A percentile compares a stretch with the other conserved stretches of the same genome.
Evolutionary conservation across 352 stramenopile genomes (phyloP).

Genomic region (Phytophthora idaei): DNA sequence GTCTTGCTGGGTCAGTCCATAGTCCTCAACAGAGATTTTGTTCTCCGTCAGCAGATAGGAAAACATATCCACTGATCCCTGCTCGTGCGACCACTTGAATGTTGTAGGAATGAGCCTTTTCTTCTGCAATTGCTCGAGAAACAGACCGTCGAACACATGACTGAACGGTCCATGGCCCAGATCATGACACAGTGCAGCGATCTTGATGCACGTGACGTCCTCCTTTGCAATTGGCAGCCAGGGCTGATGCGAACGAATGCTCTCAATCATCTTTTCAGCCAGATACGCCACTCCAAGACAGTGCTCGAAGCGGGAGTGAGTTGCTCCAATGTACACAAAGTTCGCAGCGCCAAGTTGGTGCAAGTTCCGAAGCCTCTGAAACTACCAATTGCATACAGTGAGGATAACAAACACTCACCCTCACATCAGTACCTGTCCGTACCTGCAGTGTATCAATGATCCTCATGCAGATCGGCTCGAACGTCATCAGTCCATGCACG

Average conservation of each 20-base stretch:
- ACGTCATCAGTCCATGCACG: constrained; percentile 76
- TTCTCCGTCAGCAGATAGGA: constrained; percentile 66
- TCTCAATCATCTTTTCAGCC: constrained; percentile 86
- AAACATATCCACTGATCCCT: constrained; percentile 80
- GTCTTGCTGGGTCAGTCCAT: constrained; percentile 57
- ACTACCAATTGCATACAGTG: constrained; percentile 44
- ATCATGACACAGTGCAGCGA: constrained; percentile 83
- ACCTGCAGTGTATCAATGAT: constrained; percentile 86
- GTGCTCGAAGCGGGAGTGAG: constrained; percentile 82
- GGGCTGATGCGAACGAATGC: constrained; percentile 83
- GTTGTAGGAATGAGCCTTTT: constrained; percentile 37
- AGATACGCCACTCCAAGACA: constrained; percentile 96
- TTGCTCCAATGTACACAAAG: constrained; percentile 90
- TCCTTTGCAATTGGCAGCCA: constrained; percentile 85
- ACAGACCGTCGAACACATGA: constrained; percentile 81
- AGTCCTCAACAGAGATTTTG: constrained; percentile 57
- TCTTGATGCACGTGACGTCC: constrained; percentile 79
- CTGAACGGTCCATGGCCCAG: constrained; percentile 84
- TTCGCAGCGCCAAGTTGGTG: constrained; percentile 93
- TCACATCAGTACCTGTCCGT: neutral
- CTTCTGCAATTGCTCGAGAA: constrained; percentile 59
- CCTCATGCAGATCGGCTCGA: constrained; percentile 81
- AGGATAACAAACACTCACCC: constrained; percentile 1
- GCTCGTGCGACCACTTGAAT: constrained; percentile 75
- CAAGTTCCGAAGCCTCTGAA: constrained; percentile 94